phyloP scores from a whole-genome alignment of 1,139 yeast genomes.

The Saccharomyces hybrid region DNA sequence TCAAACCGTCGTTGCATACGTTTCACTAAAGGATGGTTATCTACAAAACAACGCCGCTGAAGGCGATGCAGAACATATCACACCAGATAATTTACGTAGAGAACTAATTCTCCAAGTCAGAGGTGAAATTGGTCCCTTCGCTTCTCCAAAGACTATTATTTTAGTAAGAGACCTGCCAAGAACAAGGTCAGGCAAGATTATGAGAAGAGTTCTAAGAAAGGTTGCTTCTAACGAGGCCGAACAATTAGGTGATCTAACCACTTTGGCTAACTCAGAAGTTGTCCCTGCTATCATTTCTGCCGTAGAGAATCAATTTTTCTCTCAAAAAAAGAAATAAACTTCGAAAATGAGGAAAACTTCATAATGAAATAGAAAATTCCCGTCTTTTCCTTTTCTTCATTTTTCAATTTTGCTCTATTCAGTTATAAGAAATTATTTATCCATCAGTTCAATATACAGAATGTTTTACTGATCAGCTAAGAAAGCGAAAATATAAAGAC shows the following conservation, averaged over 20 bases:
- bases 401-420: background rate
- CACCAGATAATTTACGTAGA: conserved; percentile 55
- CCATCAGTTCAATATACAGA: background rate
- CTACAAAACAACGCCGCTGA: conserved; percentile 37
- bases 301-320: conserved; percentile 32
- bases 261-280: conserved; percentile 80
- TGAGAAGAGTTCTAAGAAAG: conserved; percentile 96
- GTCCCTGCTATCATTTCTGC: conserved; percentile 64
- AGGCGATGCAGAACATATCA: conserved; percentile 37
- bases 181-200: conserved; percentile 96
- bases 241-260: conserved; percentile 86
- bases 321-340: conserved; percentile 7
- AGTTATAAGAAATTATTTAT: background rate
- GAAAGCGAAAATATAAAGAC: background rate
- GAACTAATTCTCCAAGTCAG: conserved; percentile 82
- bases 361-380: background rate
- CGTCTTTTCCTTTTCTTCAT: background rate
- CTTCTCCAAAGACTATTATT: conserved; percentile 90
- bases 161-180: conserved; percentile 89
- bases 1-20: conserved; percentile 93
- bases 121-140: conserved; percentile 94
- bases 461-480: background rate
- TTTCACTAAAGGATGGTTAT: conserved; percentile 58
- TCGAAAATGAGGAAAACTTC: background rate
- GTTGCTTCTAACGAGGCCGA: conserved; percentile 84